Evolutionary conservation across 768 basidiomycete genomes (phyloP).

Genomic region (Coprinellus aureogranulatus): DNA sequence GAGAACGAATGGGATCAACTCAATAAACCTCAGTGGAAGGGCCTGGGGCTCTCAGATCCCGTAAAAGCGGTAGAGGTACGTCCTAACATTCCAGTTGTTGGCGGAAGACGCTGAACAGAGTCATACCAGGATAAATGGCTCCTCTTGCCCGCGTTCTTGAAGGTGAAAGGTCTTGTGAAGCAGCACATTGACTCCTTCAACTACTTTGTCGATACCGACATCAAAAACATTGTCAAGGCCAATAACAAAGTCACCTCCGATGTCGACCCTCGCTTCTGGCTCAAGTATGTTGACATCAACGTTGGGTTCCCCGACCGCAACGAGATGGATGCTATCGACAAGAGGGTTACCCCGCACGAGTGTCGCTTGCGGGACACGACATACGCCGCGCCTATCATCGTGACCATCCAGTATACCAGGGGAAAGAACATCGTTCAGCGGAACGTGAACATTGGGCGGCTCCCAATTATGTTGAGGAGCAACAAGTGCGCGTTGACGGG

Average conservation of each 20-base stretch:
- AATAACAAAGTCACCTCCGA: slow-evolving; percentile 95
- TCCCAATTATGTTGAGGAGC: slow-evolving; percentile 96
- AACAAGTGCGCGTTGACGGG: slow-evolving; percentile 91
- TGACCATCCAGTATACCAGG: slow-evolving; percentile 92
- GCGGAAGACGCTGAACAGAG: background rate
- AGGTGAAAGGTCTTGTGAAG: slow-evolving; percentile 97
- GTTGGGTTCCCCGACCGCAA: slow-evolving; percentile 90
- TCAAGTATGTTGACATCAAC: slow-evolving; percentile 93
- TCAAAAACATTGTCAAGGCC: slow-evolving; percentile 93
- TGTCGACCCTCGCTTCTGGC: slow-evolving; percentile 93
- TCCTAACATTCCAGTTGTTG: slow-evolving; percentile 7
- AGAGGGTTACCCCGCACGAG: slow-evolving; percentile 91
- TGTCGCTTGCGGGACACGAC: slow-evolving; percentile 94
- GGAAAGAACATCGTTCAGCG: slow-evolving; percentile 86
- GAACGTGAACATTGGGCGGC: slow-evolving; percentile 83
- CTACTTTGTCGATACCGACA: slow-evolving; percentile 95
- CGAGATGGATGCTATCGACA: slow-evolving; percentile 75
- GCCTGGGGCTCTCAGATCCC: slow-evolving; percentile 80
- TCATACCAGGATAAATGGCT: slow-evolving; percentile 92
- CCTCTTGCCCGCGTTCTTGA: slow-evolving; percentile 90
- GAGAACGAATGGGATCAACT: slow-evolving; percentile 57
- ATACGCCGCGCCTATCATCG: slow-evolving; percentile 89
- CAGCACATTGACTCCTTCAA: slow-evolving; percentile 99
- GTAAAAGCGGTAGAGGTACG: slow-evolving; percentile 88
- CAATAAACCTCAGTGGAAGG: slow-evolving; percentile 62